Base-by-base conservation (phyloP, 495 filamentous ascomycete species). In the Pyrenula massariospora region DNA sequence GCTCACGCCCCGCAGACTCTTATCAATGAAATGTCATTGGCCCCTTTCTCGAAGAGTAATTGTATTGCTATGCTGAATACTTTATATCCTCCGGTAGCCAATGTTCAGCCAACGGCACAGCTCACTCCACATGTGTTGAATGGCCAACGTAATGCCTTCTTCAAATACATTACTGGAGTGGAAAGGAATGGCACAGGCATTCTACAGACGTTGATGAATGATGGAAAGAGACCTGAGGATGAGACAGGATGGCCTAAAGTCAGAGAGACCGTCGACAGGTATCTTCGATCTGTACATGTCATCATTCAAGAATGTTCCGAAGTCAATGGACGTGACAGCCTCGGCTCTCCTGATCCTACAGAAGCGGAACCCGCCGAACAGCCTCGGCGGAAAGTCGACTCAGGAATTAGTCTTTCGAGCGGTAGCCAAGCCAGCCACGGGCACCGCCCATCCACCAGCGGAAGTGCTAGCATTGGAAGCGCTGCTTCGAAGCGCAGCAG, bases 61-160 rank as follows among this genome's bases (percentile, higher is more conserved):
- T 84, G 84, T 66, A 76, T 87, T 55, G 86, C 84, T 54, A 83
- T 89, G 78, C 78, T 89, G 47, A 89, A 89, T 69, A 88, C 85
- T 22, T 73, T 89, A n/a, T 84, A 87, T 59, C 85, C 85, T 20
- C 82, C 77, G 21, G 65, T 70, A 3, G 69, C 73, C 1, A 76
- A 76, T 20, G 59, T 67, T 3, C 66, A 68, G 23, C 79, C 82
- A 0, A 81, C 80, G 20, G 61, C 73, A n/a, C 73, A 80, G 52
- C 70, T 87, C 56, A 82, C 79, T 3, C 66, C 71, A 2, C 62
- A 72, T 2, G 71, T 79, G 1, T 75, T 87, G 22, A 71, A 72
- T 47, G 65, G 69, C 3, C 83, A 89, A 58, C 81, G 86, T 8
- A 74, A 81, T 49, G 77, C 75, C 1, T 87, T 87, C 65, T 88